Base-by-base conservation (phyloP, 2,329 filamentous ascomycete species). In the Calonectria crousiana region DNA sequence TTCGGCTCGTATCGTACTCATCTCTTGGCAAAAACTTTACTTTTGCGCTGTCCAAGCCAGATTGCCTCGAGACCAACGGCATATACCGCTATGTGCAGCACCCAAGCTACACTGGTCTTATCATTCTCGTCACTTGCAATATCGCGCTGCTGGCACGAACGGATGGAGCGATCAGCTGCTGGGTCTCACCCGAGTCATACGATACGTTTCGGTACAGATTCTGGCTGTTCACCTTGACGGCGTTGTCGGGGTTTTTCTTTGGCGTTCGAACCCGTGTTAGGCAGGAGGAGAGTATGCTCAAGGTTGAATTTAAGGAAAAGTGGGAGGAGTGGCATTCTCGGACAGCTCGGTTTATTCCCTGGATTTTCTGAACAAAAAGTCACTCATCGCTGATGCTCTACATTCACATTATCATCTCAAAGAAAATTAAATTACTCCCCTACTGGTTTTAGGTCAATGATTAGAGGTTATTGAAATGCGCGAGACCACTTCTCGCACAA, bases 271-370 rank as follows among this genome's bases (percentile, higher is more conserved):
- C 75, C 6, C 81, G 89, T 30, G 85, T 90, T 0, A 77, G 69
- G 38, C 85, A 90, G 73, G 89, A 90, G 77, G 89, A 91, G 77
- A 72, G 62, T 0, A 89, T 92, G 89, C 73, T 91, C 74, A 83
- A 77, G 65, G 81, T 77, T 6, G 80, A 82, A 20, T 91, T 91
- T 82, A 87, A 88, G 0, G 75, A 78, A 14, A 82, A 87, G 64
- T 91, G 89, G 89, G 86, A 87, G 73, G 76, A 76, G 8, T 90
- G 89, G 86, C 85, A 90, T 81, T 73, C 75, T 4, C 80, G 69
- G 69, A 91, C 89, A 6, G 85, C 85, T 53, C 84, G 88, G 36
- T 89, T 90, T 58, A 81, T 91, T 36, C 89, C 90, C 0, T 82
- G 83, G 30, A 11, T 87, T 2, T 81, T 87, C 62, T 88, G 77